These are phyloP conservation scores for Ustilaginoidea virens DNA, from an alignment of 2,329 filamentous ascomycete genomes.

Conservation along the genomic window DNA sequence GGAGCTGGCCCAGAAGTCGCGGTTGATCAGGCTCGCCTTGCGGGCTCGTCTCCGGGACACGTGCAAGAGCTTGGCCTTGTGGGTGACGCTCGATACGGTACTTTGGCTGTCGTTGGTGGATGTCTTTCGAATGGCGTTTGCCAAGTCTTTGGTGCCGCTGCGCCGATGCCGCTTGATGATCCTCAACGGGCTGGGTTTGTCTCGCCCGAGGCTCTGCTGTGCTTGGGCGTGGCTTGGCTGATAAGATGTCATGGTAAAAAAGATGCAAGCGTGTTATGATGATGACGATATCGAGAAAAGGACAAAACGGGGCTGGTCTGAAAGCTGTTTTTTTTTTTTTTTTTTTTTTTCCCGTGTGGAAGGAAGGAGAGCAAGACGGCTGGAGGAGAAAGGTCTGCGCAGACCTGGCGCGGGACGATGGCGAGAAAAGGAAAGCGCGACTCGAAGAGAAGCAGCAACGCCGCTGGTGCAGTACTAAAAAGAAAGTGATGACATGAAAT, in stretches of 20 bases:
- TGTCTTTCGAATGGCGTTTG: not conserved
- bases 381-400: too few relatives aligned
- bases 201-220: slow-evolving; percentile 3
- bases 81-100: slow-evolving; percentile 1
- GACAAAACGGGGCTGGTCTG: too few relatives aligned
- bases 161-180: slow-evolving; percentile 26
- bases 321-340: too few relatives aligned
- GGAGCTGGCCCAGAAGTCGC: slow-evolving; percentile 5
- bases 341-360: too few relatives aligned
- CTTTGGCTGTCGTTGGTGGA: slow-evolving; percentile 1
- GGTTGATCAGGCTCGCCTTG: not conserved
- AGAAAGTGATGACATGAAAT: too few relatives aligned
- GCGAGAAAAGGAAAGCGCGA: slow-evolving; percentile 4
- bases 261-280: too few relatives aligned
- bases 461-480: too few relatives aligned
- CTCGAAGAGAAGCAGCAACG: not conserved
- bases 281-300: too few relatives aligned
- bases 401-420: not conserved
- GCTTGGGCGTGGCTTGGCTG: not conserved
- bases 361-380: too few relatives aligned
- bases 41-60: slow-evolving; percentile 6
- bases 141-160: not conserved
- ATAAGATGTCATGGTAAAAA: slow-evolving; percentile 25
- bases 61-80: slow-evolving; percentile 3
- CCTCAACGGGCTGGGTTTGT: slow-evolving; percentile 29